Percentiles rank a stretch among this genome's conserved stretches.
phyloP scores from a whole-genome alignment of 2,329 filamentous ascomycete species.

The Clarireedia homoeocarpa region DNA sequence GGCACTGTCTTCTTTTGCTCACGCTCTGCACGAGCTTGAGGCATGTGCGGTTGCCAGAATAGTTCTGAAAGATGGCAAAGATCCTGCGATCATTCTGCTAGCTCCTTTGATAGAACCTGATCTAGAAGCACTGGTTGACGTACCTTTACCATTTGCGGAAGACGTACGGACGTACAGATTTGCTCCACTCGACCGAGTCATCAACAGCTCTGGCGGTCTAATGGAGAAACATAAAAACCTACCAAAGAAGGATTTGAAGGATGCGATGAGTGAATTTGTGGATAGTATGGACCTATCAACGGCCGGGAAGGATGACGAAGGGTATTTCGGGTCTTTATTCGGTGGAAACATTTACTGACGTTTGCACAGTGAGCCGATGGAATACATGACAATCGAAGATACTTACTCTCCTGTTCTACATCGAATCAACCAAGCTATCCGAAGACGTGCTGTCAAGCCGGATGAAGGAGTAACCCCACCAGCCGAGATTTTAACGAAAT shows the following conservation, averaged over 20 bases:
- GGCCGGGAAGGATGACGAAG: constrained; percentile 66
- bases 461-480: constrained; percentile 54
- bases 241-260: constrained; percentile 63
- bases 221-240: constrained; percentile 78
- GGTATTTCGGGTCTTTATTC: constrained; percentile 38
- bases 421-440: constrained; percentile 77
- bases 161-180: constrained; percentile 88
- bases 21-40: constrained; percentile 76
- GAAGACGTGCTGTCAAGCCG: constrained; percentile 70
- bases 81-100: constrained; percentile 69
- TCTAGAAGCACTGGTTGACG: constrained; percentile 80
- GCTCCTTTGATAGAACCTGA: constrained; percentile 72
- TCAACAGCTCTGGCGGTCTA: constrained; percentile 77
- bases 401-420: constrained; percentile 82
- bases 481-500: constrained; percentile 60
- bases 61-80: constrained; percentile 74
- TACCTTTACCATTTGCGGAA: constrained; percentile 87
- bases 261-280: constrained; percentile 86
- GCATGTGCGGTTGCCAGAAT: constrained; percentile 81
- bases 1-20: constrained; percentile 81
- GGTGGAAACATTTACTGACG: constrained; percentile 12
- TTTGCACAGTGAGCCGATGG: constrained; percentile 39
- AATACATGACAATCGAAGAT: constrained; percentile 74
- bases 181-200: constrained; percentile 76
- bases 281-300: constrained; percentile 82